Evolutionary conservation across 2,329 filamentous ascomycete species (phyloP).

Genomic region (Hypocrella siamensis): DNA sequence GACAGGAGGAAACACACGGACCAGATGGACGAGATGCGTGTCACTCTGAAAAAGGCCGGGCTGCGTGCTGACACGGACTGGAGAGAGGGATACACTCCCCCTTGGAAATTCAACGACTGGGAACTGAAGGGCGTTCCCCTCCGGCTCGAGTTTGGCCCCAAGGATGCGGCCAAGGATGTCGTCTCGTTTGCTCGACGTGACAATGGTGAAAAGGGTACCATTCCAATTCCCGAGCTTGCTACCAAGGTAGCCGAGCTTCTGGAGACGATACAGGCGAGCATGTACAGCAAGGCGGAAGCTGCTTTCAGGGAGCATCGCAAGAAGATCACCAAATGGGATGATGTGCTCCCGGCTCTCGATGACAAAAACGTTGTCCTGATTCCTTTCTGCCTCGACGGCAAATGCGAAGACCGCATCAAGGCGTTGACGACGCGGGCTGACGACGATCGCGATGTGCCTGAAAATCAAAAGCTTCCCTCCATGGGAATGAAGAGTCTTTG

Average conservation of each 20-base stretch:
- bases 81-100: constrained; percentile 83
- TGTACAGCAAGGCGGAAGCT: constrained; percentile 61
- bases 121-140: constrained; percentile 92
- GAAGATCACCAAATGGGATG: constrained; percentile 71
- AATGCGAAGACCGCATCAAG: constrained; percentile 92
- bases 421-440: constrained; percentile 70
- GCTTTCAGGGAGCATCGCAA: constrained; percentile 70
- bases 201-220: constrained; percentile 65
- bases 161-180: constrained; percentile 74
- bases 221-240: constrained; percentile 58
- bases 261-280: constrained; percentile 76
- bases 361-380: constrained; percentile 86
- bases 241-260: constrained; percentile 66
- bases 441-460: constrained; percentile 35
- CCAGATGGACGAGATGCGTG: constrained; percentile 56
- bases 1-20: constrained; percentile 62
- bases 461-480: constrained; percentile 36
- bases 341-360: constrained; percentile 82
- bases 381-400: constrained; percentile 65
- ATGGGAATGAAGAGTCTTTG: constrained; percentile 58
- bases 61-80: constrained; percentile 70
- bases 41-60: constrained; percentile 53
- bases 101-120: constrained; percentile 99
- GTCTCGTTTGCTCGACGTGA: constrained; percentile 81
- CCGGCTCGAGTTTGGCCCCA: constrained; percentile 88